Evolutionary conservation across 768 basidiomycete genomes (phyloP).

Genomic region (Boletus pseudo-olivaceus): DNA sequence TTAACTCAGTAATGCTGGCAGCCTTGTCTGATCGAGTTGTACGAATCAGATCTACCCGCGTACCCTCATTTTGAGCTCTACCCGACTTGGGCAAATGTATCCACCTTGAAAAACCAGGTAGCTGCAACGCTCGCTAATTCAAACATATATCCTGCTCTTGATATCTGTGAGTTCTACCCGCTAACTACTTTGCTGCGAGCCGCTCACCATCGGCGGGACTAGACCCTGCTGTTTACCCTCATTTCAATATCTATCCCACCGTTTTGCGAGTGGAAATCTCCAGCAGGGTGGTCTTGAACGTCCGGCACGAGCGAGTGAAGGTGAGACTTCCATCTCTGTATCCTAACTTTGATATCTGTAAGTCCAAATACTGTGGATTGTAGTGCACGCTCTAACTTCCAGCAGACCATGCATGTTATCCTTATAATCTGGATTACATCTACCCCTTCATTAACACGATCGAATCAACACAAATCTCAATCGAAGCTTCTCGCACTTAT

Average conservation of each 20-base stretch:
- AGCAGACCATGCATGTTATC: conserved; percentile 41
- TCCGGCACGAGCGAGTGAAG: conserved; percentile 1
- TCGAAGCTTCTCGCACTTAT: conserved; percentile 23
- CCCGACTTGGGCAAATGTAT: conserved; percentile 14
- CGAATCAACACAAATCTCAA: conserved; percentile 2
- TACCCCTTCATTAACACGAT: conserved; percentile 26
- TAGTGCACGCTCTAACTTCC: neutral
- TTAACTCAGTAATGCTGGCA: neutral
- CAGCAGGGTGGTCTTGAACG: neutral
- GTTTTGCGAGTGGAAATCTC: conserved; percentile 1
- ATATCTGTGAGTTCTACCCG: conserved; percentile 16
- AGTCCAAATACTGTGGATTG: conserved; percentile 10
- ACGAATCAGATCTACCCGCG: conserved; percentile 13
- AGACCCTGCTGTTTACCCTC: conserved; percentile 42
- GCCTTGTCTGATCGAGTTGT: conserved; percentile 3
- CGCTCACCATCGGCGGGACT: conserved; percentile 20
- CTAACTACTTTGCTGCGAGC: neutral
- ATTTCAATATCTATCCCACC: conserved; percentile 40
- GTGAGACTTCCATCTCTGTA: conserved; percentile 10
- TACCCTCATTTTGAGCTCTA: conserved; percentile 36
- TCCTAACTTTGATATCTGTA: conserved; percentile 33
- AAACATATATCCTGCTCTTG: conserved; percentile 23
- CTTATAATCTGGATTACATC: conserved; percentile 35
- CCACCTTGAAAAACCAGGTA: neutral
- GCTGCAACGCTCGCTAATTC: neutral